Percentiles rank a stretch among this genome's conserved stretches.
Conservation (phyloP, 2,329 filamentous ascomycete species). For the Talaromyces sp. region DNA sequence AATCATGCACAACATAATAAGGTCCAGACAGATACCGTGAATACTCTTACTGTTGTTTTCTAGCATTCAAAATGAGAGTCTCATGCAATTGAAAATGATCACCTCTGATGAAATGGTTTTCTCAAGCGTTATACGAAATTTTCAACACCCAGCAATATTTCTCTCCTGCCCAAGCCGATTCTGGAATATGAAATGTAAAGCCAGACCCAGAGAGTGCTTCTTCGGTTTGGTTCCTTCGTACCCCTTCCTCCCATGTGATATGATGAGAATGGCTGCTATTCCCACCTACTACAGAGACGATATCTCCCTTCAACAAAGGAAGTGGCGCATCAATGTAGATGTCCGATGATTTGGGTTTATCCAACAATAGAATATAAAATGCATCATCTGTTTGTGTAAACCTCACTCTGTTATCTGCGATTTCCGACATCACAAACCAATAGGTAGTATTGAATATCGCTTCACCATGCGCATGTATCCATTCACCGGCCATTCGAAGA, state of each 20-base stretch:
- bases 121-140: slow-evolving; percentile 6
- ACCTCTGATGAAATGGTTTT: neutral
- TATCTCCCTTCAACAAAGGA: slow-evolving; percentile 10
- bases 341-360: slow-evolving; percentile 32
- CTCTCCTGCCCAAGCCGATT: neutral
- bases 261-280: neutral
- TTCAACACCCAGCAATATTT: slow-evolving; percentile 19
- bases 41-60: neutral
- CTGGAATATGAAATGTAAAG: slow-evolving; percentile 13
- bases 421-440: slow-evolving; percentile 48
- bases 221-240: neutral
- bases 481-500: slow-evolving; percentile 52
- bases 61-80: no score
- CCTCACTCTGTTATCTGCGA: slow-evolving; percentile 42
- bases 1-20: neutral
- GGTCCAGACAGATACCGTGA: neutral
- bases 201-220: neutral
- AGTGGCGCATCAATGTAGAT: slow-evolving; percentile 17
- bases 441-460: slow-evolving; percentile 58
- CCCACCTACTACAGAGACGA: neutral
- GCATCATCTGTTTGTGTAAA: slow-evolving; percentile 54
- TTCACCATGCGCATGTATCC: slow-evolving; percentile 54
- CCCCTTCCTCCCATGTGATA: neutral
- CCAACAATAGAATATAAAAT: slow-evolving; percentile 52
- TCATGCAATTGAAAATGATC: no score